These are phyloP conservation scores for Eleusine indica DNA, from an alignment of 176 grass and related monocot genomes.

Conservation along the genomic window DNA sequence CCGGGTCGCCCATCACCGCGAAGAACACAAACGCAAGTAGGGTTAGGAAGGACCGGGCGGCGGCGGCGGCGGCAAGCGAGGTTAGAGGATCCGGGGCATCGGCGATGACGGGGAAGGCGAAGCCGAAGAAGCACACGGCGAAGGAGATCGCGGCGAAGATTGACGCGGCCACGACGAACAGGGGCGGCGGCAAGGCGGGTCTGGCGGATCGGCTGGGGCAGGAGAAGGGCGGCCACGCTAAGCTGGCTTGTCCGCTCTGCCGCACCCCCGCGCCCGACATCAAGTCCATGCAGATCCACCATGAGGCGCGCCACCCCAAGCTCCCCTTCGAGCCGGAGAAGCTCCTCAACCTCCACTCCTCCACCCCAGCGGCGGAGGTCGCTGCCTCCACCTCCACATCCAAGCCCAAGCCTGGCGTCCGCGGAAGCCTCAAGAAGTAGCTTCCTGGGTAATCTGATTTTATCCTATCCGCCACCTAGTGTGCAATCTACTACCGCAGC, in stretches of 20 bases:
- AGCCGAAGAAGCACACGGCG: slow-evolving; percentile 99
- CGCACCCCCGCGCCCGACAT: slow-evolving; percentile 75
- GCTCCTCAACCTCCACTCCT: slow-evolving; percentile 79
- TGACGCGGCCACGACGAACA: slow-evolving; percentile 91
- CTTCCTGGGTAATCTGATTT: slow-evolving; percentile 24
- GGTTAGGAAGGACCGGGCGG: slow-evolving; percentile 26
- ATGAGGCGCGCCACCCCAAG: slow-evolving; percentile 93
- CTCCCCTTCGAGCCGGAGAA: slow-evolving; percentile 79
- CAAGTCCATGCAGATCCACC: slow-evolving; percentile 99
- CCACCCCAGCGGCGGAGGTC: background rate
- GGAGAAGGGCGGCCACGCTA: slow-evolving; percentile 94
- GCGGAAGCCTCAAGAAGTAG: slow-evolving; percentile 94
- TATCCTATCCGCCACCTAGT: slow-evolving; percentile 12
- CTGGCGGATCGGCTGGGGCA: slow-evolving; percentile 68
- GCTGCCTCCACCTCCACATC: background rate
- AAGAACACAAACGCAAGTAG: slow-evolving; percentile 32
- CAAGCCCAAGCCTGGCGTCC: slow-evolving; percentile 72
- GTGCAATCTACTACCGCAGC: slow-evolving; percentile 16
- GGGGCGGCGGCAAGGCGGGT: slow-evolving; percentile 90
- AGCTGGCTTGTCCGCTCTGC: slow-evolving; percentile 87
- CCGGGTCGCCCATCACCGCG: background rate
- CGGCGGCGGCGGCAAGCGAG: slow-evolving; percentile 1
- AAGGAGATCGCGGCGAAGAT: slow-evolving; percentile 95
- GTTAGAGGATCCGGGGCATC: background rate
- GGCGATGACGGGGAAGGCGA: slow-evolving; percentile 96